Evolutionary conservation across 192 early-diverging fungal genomes (phyloP).

Genomic region (Oehlia diaphana): DNA sequence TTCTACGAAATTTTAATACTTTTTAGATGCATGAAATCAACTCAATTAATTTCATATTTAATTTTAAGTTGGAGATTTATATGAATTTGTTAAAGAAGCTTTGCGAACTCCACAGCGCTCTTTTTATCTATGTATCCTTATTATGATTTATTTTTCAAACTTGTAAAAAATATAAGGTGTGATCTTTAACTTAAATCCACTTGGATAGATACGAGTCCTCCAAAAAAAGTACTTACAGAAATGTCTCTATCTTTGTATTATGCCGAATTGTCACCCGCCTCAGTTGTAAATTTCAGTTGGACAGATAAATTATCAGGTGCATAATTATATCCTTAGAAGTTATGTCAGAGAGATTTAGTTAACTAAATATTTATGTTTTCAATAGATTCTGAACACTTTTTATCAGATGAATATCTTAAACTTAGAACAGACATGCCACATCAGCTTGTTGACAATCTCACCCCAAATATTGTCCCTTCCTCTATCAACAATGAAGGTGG

Average conservation of each 20-base stretch:
- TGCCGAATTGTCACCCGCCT: constrained; percentile 55
- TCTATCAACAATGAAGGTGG: not conserved
- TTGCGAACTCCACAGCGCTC: constrained; percentile 30
- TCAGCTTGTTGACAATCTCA: not conserved
- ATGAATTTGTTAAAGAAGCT: constrained; percentile 36
- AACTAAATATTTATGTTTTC: not conserved
- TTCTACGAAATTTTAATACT: constrained; percentile 20
- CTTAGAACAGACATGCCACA: not conserved
- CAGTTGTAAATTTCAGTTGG: constrained; percentile 55
- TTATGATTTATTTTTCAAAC: not conserved
- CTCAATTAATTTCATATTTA: not conserved
- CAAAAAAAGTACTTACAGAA: constrained; percentile 52
- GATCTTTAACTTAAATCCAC: not conserved
- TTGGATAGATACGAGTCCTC: constrained; percentile 45
- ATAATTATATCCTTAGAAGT: not conserved
- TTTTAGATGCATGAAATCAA: not conserved
- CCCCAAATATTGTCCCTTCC: not conserved
- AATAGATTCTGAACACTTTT: not conserved
- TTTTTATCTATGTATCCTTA: not conserved
- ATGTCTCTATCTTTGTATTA: constrained; percentile 46
- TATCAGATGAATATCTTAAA: constrained; percentile 14
- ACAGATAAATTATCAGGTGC: constrained; percentile 27
- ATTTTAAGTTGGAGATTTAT: constrained; percentile 36
- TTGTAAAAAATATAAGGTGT: too few relatives aligned
- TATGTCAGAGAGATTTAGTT: not conserved